A percentile compares a stretch with the other conserved stretches of the same genome.
Conservation (phyloP, 192 early-diverging fungal species). For the Pilaira anomala region DNA sequence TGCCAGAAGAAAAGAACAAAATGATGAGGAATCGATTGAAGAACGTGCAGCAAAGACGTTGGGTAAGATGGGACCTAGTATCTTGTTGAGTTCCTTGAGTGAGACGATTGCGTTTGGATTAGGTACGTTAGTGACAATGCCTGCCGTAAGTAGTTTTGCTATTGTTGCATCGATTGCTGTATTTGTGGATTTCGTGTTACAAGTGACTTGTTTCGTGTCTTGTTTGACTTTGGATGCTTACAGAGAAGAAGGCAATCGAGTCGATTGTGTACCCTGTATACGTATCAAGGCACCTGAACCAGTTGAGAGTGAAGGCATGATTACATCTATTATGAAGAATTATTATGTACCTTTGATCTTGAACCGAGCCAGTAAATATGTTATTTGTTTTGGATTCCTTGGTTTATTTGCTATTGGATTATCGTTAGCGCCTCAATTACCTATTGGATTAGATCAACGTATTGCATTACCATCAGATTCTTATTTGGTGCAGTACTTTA, state of each 20-base stretch:
- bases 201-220: constrained; percentile 60
- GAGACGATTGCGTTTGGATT: constrained; percentile 64
- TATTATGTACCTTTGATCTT: constrained; percentile 56
- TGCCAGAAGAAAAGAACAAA: constrained; percentile 34
- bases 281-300: constrained; percentile 44
- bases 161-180: constrained; percentile 64
- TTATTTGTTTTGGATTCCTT: constrained; percentile 47
- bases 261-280: constrained; percentile 55
- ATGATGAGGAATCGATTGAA: constrained; percentile 46
- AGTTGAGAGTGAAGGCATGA: constrained; percentile 44
- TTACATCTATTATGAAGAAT: constrained; percentile 43
- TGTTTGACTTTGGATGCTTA: constrained; percentile 57
- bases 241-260: constrained; percentile 47
- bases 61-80: constrained; percentile 59
- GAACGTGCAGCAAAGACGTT: constrained; percentile 56
- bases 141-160: constrained; percentile 66
- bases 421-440: constrained; percentile 44
- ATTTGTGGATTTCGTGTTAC: constrained; percentile 60
- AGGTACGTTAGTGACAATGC: constrained; percentile 62
- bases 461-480: constrained; percentile 61
- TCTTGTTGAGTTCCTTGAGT: constrained; percentile 54
- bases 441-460: constrained; percentile 62
- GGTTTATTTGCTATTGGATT: constrained; percentile 48
- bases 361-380: constrained; percentile 38
- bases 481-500: constrained; percentile 62